Percentiles rank a stretch among this genome's conserved stretches.
phyloP scores from a whole-genome alignment of 1,284 basidiomycete genomes.

The Tylopilus sp. region DNA sequence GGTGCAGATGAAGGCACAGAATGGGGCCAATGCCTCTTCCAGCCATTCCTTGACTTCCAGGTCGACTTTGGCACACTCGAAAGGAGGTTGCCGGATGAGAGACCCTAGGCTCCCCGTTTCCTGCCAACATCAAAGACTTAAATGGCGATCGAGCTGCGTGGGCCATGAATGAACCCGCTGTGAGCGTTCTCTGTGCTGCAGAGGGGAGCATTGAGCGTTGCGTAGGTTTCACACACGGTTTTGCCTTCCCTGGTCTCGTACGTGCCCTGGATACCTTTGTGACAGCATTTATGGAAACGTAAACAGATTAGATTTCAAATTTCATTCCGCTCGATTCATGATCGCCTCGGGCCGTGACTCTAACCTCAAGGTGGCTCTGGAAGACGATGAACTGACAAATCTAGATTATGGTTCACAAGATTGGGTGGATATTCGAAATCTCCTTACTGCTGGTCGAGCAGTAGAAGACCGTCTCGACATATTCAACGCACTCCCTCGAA shows the following conservation, averaged over 20 bases:
- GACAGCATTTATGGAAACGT: constrained; percentile 70
- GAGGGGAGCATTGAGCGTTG: constrained; percentile 86
- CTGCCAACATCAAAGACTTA: constrained; percentile 49
- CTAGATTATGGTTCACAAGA: constrained; percentile 90
- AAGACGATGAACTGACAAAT: constrained; percentile 69
- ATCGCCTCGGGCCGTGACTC: constrained; percentile 6
- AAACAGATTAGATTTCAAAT: constrained; percentile 65
- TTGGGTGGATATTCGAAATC: constrained; percentile 86
- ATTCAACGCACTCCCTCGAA: constrained; percentile 79
- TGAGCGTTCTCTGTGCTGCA: constrained; percentile 79
- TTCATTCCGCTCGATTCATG: constrained; percentile 39
- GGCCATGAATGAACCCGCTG: constrained; percentile 74
- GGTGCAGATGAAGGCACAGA: constrained; percentile 58
- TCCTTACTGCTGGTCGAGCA: constrained; percentile 81
- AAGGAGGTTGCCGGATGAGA: constrained; percentile 70
- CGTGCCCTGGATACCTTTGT: constrained; percentile 80
- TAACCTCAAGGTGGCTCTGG: constrained; percentile 37
- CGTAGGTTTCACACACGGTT: constrained; percentile 87
- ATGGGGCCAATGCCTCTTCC: constrained; percentile 93
- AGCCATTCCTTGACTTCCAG: constrained; percentile 93
- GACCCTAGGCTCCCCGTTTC: constrained; percentile 51
- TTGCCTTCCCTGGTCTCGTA: constrained; percentile 79
- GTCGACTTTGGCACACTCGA: constrained; percentile 85
- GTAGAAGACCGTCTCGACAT: constrained; percentile 72
- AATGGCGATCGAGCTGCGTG: constrained; percentile 72